A percentile compares a stretch with the other conserved stretches of the same genome.
Conservation (phyloP, 73 alveolate genomes). For the Paramecium tetraurelia region DNA sequence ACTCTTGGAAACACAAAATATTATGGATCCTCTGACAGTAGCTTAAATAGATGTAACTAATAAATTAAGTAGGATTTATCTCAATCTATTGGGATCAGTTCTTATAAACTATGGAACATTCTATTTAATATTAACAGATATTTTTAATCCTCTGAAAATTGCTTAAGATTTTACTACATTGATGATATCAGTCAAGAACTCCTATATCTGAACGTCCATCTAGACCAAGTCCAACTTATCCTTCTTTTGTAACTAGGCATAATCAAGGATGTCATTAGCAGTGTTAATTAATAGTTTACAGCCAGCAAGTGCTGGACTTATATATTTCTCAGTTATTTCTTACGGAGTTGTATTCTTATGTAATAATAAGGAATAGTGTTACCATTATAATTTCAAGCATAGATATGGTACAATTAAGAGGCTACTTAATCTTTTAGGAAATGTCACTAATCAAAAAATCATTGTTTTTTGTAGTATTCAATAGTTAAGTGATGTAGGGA, state of each 20-base stretch:
- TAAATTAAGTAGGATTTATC: neutral
- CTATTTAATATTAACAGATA: neutral
- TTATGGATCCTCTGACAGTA: neutral
- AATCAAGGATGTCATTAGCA: constrained; percentile 19
- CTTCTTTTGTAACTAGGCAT: neutral
- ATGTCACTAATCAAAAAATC: neutral
- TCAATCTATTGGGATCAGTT: constrained; percentile 40
- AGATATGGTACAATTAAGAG: constrained; percentile 19
- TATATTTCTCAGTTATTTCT: neutral
- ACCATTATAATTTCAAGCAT: constrained; percentile 18
- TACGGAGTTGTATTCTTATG: neutral
- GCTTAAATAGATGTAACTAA: neutral
- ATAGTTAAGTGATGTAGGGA: neutral
- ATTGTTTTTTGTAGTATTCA: neutral
- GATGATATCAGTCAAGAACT: neutral
- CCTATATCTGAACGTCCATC: neutral
- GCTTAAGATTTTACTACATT: constrained; percentile 23
- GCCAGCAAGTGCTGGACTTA: constrained; percentile 26
- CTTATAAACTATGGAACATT: constrained; percentile 25
- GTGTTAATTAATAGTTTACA: neutral
- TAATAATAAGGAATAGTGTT: neutral
- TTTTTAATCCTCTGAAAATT: neutral
- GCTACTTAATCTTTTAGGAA: neutral
- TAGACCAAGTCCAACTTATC: neutral
- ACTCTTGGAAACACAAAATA: neutral